Percentiles rank a stretch among this genome's conserved stretches.
phyloP scores from a whole-genome alignment of 2,329 filamentous ascomycete species.

The Ophiostoma quercus region DNA sequence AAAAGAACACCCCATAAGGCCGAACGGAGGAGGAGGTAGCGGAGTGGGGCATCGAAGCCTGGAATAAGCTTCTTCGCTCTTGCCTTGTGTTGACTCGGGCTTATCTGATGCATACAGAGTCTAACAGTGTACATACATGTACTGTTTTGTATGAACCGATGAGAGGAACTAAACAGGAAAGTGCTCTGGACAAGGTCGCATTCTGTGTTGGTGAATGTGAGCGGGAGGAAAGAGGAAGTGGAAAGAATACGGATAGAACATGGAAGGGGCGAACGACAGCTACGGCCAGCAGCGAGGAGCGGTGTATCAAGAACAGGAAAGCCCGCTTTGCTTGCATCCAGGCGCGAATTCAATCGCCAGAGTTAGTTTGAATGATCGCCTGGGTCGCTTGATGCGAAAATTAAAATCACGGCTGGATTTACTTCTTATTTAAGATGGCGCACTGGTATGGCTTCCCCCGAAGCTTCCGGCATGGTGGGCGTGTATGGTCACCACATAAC shows the following conservation, averaged over 20 bases:
- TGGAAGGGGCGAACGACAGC: neutral
- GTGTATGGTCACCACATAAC: neutral
- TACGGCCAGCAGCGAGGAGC: neutral
- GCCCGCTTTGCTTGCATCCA: neutral
- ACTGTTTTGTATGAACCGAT: neutral
- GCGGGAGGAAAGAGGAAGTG: neutral
- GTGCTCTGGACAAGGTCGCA: neutral
- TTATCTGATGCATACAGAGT: neutral
- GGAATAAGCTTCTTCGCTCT: neutral
- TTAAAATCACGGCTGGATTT: neutral
- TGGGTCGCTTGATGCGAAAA: neutral
- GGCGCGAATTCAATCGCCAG: neutral
- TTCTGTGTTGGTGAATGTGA: neutral
- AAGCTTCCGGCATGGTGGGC: conserved; percentile 1
- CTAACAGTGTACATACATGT: neutral
- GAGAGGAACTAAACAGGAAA: neutral
- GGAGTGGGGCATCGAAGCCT: neutral
- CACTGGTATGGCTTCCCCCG: neutral
- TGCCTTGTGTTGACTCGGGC: neutral
- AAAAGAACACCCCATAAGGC: conserved; percentile 8
- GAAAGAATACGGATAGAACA: neutral
- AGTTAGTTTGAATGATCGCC: neutral
- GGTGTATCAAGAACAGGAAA: conserved; percentile 14
- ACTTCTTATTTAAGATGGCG: neutral
- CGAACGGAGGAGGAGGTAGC: neutral